phyloP scores from a whole-genome alignment of 2,329 filamentous ascomycete genomes.

The Talaromyces sp. region DNA sequence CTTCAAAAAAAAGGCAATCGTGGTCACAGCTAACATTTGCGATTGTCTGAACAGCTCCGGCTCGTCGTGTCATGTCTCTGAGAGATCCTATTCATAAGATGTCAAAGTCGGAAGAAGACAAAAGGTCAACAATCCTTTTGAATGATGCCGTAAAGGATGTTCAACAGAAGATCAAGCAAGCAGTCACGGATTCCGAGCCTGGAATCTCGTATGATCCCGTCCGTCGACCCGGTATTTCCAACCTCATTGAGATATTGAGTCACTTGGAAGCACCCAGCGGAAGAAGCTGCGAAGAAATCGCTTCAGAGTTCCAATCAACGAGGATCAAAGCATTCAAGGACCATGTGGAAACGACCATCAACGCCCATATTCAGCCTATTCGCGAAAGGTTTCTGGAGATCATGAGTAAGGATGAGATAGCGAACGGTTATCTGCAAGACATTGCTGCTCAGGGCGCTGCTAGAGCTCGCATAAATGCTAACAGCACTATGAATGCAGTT shows the following conservation, averaged over 20 bases:
- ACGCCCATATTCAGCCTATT: slow-evolving; percentile 29
- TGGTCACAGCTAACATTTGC: neutral
- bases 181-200: slow-evolving; percentile 69
- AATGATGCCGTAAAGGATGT: slow-evolving; percentile 68
- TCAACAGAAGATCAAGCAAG: slow-evolving; percentile 63
- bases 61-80: slow-evolving; percentile 86
- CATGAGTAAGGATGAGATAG: slow-evolving; percentile 27
- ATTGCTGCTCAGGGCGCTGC: slow-evolving; percentile 31
- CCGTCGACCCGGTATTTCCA: slow-evolving; percentile 75
- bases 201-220: slow-evolving; percentile 70
- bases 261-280: slow-evolving; percentile 64
- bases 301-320: slow-evolving; percentile 41
- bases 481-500: slow-evolving; percentile 32
- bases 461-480: slow-evolving; percentile 31
- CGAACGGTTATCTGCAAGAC: slow-evolving; percentile 28
- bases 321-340: slow-evolving; percentile 62
- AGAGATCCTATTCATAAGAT: slow-evolving; percentile 77
- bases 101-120: slow-evolving; percentile 79
- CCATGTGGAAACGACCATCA: slow-evolving; percentile 52
- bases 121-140: slow-evolving; percentile 74
- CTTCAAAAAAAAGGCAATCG: neutral
- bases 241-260: slow-evolving; percentile 76
- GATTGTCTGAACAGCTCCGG: slow-evolving; percentile 55
- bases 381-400: slow-evolving; percentile 34
- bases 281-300: slow-evolving; percentile 45